These are phyloP conservation scores for Citrus glauca DNA, from an alignment of 345 rosid genomes.

Conservation along the genomic window DNA sequence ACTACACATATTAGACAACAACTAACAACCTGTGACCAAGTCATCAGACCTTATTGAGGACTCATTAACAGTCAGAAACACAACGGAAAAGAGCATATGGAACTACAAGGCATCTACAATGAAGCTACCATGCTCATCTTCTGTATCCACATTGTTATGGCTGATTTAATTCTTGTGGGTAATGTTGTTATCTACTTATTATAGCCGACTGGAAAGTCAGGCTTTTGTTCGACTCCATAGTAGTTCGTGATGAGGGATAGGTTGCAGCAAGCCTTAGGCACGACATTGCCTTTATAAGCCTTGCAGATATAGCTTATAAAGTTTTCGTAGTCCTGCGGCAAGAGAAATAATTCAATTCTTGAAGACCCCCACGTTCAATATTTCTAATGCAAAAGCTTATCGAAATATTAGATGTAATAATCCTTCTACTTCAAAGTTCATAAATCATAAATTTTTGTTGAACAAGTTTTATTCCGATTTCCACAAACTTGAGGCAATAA, in stretches of 20 bases:
- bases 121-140: conserved; percentile 18
- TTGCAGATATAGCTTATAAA: conserved; percentile 74
- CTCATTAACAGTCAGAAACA: not conserved
- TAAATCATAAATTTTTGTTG: not conserved
- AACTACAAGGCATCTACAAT: not conserved
- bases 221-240: conserved; percentile 2
- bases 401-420: not conserved
- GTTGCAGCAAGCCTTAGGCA: conserved; percentile 52
- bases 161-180: conserved; percentile 16
- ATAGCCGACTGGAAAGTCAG: conserved; percentile 33
- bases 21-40: too few species aligned
- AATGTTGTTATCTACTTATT: conserved; percentile 25
- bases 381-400: not conserved
- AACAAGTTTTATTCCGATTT: not conserved
- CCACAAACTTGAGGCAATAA: not conserved
- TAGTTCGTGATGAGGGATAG: conserved; percentile 17
- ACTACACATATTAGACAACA: not conserved
- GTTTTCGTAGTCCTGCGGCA: conserved; percentile 68
- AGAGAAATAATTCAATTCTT: not conserved
- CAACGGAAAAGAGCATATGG: not conserved
- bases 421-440: not conserved
- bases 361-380: not conserved
- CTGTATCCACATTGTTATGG: conserved; percentile 20
- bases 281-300: conserved; percentile 53
- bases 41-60: not conserved